Conservation (phyloP, 768 basidiomycete genomes). For the Psilocybe cyanescens region DNA sequence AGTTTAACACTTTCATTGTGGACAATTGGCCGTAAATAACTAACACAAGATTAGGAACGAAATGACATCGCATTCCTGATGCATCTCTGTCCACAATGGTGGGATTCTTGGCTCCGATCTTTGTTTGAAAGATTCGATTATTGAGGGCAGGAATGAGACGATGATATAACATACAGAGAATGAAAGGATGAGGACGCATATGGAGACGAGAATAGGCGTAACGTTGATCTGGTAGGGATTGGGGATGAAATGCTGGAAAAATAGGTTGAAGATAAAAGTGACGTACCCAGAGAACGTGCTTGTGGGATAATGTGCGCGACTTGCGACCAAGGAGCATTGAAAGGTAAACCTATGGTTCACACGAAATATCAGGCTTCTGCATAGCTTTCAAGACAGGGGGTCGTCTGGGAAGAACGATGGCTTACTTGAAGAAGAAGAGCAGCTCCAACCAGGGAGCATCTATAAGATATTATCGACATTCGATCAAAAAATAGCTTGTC, state of each 20-base stretch:
- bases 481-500: background rate
- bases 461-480: background rate
- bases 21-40: background rate
- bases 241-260: background rate
- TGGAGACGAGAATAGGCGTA: background rate
- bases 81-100: background rate
- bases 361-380: background rate
- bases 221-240: background rate
- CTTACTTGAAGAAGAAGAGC: background rate
- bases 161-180: background rate
- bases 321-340: background rate
- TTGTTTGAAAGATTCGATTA: background rate
- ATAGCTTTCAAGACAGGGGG: background rate
- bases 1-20: too few species aligned
- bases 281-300: background rate
- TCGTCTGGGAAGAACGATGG: background rate
- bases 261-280: background rate
- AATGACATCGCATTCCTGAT: conserved; percentile 6
- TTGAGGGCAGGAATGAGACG: background rate
- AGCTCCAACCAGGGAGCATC: background rate
- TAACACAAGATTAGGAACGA: conserved; percentile 1
- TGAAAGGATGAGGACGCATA: background rate
- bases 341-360: background rate
- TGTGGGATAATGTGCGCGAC: background rate
- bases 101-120: background rate